Conservation (phyloP, 2,329 filamentous ascomycete species). For the Coniochaeta sp. region DNA sequence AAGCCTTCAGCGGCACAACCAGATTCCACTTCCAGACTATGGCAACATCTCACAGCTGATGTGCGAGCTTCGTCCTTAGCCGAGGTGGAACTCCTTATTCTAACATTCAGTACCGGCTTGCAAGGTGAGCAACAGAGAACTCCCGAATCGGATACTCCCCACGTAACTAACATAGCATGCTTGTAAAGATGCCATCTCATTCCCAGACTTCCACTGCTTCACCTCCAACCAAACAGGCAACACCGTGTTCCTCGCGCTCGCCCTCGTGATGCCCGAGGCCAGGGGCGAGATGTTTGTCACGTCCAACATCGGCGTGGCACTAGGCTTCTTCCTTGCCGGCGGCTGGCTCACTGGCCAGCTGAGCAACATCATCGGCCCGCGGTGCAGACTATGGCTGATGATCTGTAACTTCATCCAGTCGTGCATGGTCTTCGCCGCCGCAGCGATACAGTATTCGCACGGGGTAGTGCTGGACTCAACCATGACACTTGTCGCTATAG, state of each 20-base stretch:
- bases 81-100: conserved; percentile 35
- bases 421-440: conserved; percentile 42
- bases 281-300: conserved; percentile 41
- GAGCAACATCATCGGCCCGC: conserved; percentile 42
- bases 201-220: conserved; percentile 55
- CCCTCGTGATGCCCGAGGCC: conserved; percentile 39
- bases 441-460: conserved; percentile 36
- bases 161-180: not conserved
- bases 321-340: conserved; percentile 48
- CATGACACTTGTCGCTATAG: conserved; percentile 35
- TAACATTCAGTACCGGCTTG: conserved; percentile 43
- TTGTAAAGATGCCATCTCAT: conserved; percentile 44
- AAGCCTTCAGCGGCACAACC: not conserved
- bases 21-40: conserved; percentile 6
- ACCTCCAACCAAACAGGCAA: conserved; percentile 60
- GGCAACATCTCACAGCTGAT: conserved; percentile 18
- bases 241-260: conserved; percentile 49
- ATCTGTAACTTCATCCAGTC: conserved; percentile 48
- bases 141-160: not conserved
- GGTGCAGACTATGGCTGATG: conserved; percentile 45
- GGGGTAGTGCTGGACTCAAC: conserved; percentile 22
- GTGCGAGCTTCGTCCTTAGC: conserved; percentile 31
- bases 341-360: conserved; percentile 49
- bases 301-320: conserved; percentile 44
- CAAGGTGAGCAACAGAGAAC: conserved; percentile 27